Evolutionary conservation across 331 rosid genomes (phyloP).

Genomic region (Erythrophleum ivorense): DNA sequence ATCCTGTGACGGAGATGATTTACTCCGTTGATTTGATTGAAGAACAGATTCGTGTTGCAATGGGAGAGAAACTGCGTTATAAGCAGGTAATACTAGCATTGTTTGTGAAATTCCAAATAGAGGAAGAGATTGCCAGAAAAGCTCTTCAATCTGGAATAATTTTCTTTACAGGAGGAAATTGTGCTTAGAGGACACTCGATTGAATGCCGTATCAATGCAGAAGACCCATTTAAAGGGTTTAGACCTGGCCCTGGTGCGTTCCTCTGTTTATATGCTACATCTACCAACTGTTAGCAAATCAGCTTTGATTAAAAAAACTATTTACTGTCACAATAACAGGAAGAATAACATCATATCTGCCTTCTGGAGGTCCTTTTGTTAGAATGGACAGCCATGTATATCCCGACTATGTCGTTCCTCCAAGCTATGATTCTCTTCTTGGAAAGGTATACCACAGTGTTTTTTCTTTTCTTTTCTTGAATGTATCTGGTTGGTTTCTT

Average conservation of each 20-base stretch:
- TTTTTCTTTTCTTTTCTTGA: slow-evolving; percentile 19
- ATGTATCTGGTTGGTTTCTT: slow-evolving; percentile 25
- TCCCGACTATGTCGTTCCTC: slow-evolving; percentile 94
- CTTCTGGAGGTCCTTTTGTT: slow-evolving; percentile 96
- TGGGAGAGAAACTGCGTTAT: slow-evolving; percentile 83
- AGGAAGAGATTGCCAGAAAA: no score
- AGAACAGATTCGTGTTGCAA: slow-evolving; percentile 89
- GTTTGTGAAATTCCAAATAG: no score
- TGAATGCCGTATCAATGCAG: slow-evolving; percentile 96
- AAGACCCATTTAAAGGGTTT: slow-evolving; percentile 92
- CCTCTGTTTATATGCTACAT: no score
- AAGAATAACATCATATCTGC: slow-evolving; percentile 88
- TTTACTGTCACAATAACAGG: slow-evolving; percentile 59
- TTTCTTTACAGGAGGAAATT: slow-evolving; percentile 73
- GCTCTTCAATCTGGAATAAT: no score
- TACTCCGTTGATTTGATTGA: slow-evolving; percentile 91
- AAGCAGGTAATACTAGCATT: no score
- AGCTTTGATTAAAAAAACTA: slow-evolving; percentile 25
- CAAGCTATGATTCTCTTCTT: slow-evolving; percentile 94
- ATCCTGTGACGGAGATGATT: slow-evolving; percentile 97
- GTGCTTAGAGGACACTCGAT: slow-evolving; percentile 94
- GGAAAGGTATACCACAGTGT: slow-evolving; percentile 68
- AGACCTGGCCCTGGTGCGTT: slow-evolving; percentile 99
- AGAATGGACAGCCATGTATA: slow-evolving; percentile 96
- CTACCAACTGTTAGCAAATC: no score